phyloP scores from a whole-genome alignment of 805 yeast genomes.

The Metahyphopichia silvanorum region DNA sequence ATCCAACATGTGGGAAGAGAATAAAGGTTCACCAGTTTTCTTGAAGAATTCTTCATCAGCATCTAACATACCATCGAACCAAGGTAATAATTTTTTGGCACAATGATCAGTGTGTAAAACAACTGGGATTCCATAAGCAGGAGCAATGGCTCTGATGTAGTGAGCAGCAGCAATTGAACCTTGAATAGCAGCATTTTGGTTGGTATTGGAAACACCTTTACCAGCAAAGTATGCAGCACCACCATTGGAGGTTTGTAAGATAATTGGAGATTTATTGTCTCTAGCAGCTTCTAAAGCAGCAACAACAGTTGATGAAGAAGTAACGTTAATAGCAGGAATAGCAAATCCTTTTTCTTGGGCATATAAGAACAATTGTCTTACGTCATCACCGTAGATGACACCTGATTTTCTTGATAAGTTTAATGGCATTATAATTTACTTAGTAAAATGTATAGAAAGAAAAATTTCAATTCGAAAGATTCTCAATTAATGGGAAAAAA shows the following conservation, averaged over 20 bases:
- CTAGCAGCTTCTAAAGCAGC: slow-evolving; percentile 49
- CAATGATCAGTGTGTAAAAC: slow-evolving; percentile 98
- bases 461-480: too few relatives aligned
- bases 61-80: slow-evolving; percentile 97
- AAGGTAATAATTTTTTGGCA: slow-evolving; percentile 95
- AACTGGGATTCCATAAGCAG: slow-evolving; percentile 95
- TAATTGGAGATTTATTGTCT: slow-evolving; percentile 76
- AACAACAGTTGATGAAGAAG: slow-evolving; percentile 91
- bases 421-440: slow-evolving; percentile 45
- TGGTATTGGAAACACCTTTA: slow-evolving; percentile 92
- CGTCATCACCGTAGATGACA: slow-evolving; percentile 99
- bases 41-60: slow-evolving; percentile 94
- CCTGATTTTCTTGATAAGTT: slow-evolving; percentile 71
- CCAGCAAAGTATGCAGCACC: slow-evolving; percentile 99
- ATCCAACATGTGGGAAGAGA: slow-evolving; percentile 99
- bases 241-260: slow-evolving; percentile 96
- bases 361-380: slow-evolving; percentile 78
- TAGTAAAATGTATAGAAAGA: too few relatives aligned
- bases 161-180: slow-evolving; percentile 98
- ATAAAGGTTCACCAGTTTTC: slow-evolving; percentile 87
- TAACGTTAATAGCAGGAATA: slow-evolving; percentile 97
- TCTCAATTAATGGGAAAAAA: too few relatives aligned
- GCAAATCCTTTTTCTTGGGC: slow-evolving; percentile 94
- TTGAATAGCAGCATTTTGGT: slow-evolving; percentile 90
- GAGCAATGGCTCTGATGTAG: slow-evolving; percentile 95